Percentiles rank a stretch among this genome's conserved stretches.
Conservation (phyloP, 129 eudicot genomes). For the Saussurea involucrata region DNA sequence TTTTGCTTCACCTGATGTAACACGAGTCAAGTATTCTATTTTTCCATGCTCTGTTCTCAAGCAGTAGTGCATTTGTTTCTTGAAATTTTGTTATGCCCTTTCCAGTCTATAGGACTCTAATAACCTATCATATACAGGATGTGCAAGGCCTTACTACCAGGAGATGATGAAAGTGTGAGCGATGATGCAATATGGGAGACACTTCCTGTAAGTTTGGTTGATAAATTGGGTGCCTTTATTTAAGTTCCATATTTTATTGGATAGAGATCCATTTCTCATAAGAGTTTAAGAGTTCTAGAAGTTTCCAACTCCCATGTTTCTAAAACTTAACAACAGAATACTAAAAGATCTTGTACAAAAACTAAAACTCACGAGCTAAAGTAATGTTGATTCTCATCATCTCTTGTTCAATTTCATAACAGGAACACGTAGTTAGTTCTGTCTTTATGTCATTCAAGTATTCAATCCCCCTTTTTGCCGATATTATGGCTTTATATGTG, state of each 20-base stretch:
- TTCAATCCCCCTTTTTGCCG: background rate
- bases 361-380: background rate
- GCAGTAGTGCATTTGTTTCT: background rate
- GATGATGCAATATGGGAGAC: slow-evolving; percentile 99
- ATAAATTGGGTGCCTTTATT: background rate
- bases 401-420: background rate
- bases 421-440: background rate
- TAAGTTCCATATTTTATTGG: background rate
- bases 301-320: background rate
- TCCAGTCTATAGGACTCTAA: background rate
- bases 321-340: background rate
- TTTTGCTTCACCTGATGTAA: background rate
- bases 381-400: background rate
- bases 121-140: slow-evolving; percentile 47
- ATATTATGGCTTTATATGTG: background rate
- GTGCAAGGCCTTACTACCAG: slow-evolving; percentile 98
- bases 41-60: background rate
- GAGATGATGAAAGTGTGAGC: slow-evolving; percentile 86
- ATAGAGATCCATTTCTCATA: background rate
- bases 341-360: background rate
- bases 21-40: background rate
- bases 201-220: slow-evolving; percentile 70
- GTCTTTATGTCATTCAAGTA: background rate
- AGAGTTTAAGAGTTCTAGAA: background rate
- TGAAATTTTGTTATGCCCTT: background rate